Percentiles rank a stretch among this genome's conserved stretches.
These are phyloP conservation scores for Psilocybe cubensis DNA, from an alignment of 768 basidiomycete species.

Conservation along the genomic window DNA sequence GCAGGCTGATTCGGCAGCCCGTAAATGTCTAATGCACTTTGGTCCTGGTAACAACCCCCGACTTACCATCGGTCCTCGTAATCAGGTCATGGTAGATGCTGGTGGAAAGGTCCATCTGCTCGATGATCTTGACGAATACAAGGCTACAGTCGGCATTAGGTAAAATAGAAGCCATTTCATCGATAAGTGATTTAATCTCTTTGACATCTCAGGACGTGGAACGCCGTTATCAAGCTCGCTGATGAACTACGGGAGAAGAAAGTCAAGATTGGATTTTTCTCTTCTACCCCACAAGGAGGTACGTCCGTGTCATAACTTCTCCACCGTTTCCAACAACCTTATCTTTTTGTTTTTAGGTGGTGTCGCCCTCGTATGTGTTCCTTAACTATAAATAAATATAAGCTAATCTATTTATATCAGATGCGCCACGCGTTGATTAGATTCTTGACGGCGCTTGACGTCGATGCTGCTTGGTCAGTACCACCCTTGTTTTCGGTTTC, in stretches of 20 bases:
- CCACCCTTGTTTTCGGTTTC: slow-evolving; percentile 22
- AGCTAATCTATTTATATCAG: slow-evolving; percentile 38
- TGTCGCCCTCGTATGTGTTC: slow-evolving; percentile 81
- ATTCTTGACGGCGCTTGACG: slow-evolving; percentile 78
- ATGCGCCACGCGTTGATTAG: slow-evolving; percentile 96
- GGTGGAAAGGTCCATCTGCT: slow-evolving; percentile 85
- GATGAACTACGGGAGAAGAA: slow-evolving; percentile 87
- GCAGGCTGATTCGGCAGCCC: slow-evolving; percentile 85
- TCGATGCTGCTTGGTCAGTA: slow-evolving; percentile 81
- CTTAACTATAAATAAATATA: slow-evolving; percentile 20
- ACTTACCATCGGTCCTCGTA: slow-evolving; percentile 78
- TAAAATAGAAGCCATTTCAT: slow-evolving; percentile 21
- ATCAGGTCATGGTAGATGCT: slow-evolving; percentile 88
- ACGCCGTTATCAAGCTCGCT: slow-evolving; percentile 78
- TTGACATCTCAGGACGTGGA: slow-evolving; percentile 62
- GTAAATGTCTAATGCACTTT: slow-evolving; percentile 83
- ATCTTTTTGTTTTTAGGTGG: slow-evolving; percentile 62
- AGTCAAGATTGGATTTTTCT: slow-evolving; percentile 91
- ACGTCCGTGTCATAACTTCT: slow-evolving; percentile 26
- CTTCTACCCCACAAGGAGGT: slow-evolving; percentile 95
- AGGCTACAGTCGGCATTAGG: slow-evolving; percentile 70
- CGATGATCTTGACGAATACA: slow-evolving; percentile 80
- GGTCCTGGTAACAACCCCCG: slow-evolving; percentile 86
- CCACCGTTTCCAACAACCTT: slow-evolving; percentile 5
- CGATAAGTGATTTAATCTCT: slow-evolving; percentile 12